Evolutionary conservation across 1,284 basidiomycete species (phyloP).

Genomic region (Fomitopsis pinicola): DNA sequence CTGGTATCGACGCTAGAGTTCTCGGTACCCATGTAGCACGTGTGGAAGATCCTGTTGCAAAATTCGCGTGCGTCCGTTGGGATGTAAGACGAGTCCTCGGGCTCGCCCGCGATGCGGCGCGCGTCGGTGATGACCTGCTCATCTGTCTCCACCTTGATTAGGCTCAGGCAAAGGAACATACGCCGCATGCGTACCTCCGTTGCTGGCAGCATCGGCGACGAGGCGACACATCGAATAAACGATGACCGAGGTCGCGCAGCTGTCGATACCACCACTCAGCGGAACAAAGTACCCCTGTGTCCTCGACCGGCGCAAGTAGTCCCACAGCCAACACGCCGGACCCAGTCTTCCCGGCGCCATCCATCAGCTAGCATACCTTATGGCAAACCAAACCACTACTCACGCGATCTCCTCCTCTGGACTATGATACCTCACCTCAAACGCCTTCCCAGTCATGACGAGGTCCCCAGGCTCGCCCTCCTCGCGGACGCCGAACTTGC

Average conservation of each 20-base stretch:
- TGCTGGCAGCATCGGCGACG: slow-evolving; percentile 70
- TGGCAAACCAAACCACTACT: slow-evolving; percentile 28
- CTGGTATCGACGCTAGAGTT: slow-evolving; percentile 91
- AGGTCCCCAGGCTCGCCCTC: slow-evolving; percentile 31
- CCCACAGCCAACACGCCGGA: slow-evolving; percentile 99
- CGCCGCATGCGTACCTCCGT: slow-evolving; percentile 53
- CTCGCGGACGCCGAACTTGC: slow-evolving; percentile 60
- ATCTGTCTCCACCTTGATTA: slow-evolving; percentile 40
- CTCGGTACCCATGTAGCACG: slow-evolving; percentile 99
- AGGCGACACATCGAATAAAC: slow-evolving; percentile 96
- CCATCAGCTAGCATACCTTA: neutral
- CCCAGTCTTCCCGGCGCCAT: slow-evolving; percentile 64
- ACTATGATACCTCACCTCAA: slow-evolving; percentile 73
- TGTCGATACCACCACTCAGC: slow-evolving; percentile 96
- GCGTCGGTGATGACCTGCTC: slow-evolving; percentile 89
- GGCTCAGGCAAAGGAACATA: neutral
- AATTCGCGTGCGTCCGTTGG: slow-evolving; percentile 89
- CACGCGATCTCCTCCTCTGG: slow-evolving; percentile 98
- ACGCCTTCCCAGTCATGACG: slow-evolving; percentile 31
- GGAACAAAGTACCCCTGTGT: slow-evolving; percentile 97
- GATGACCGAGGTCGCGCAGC: slow-evolving; percentile 93
- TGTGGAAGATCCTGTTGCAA: slow-evolving; percentile 86
- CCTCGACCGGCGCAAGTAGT: slow-evolving; percentile 91
- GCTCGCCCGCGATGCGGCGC: slow-evolving; percentile 82
- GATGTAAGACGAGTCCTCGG: slow-evolving; percentile 74